Conservation (phyloP, 345 rosid species). For the Hypericum androsaemum region DNA sequence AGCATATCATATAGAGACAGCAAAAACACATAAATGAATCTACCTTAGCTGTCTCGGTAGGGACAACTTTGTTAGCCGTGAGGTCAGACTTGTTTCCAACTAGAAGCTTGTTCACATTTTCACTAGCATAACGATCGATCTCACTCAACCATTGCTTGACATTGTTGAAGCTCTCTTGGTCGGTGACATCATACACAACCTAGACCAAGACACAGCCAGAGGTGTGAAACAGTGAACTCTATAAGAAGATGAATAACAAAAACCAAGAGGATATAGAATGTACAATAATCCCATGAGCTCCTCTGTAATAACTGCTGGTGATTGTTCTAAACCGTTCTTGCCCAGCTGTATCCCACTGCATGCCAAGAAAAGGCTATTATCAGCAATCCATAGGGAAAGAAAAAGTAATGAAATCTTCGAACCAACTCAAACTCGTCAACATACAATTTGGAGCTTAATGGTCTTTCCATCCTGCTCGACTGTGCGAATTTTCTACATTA, state of each 20-base stretch:
- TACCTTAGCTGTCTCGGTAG: conserved; percentile 75
- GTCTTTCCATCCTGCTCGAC: conserved; percentile 92
- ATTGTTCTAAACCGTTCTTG: conserved; percentile 94
- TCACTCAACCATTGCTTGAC: conserved; percentile 71
- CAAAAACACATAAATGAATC: not conserved
- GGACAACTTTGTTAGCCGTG: conserved; percentile 53
- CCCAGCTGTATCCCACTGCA: conserved; percentile 97
- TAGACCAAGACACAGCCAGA: conserved; percentile 13
- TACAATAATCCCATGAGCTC: conserved; percentile 94
- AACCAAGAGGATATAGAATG: conserved; percentile 11
- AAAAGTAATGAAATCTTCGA: not conserved
- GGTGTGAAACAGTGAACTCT: conserved; percentile 2
- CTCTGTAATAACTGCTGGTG: conserved; percentile 94
- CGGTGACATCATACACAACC: conserved; percentile 80
- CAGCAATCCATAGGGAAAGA: not conserved
- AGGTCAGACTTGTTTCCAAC: conserved; percentile 70
- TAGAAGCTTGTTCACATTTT: conserved; percentile 65
- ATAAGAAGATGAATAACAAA: not conserved
- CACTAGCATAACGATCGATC: conserved; percentile 70
- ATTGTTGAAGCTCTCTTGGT: conserved; percentile 71
- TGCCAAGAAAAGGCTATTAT: not conserved
- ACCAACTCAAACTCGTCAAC: conserved; percentile 8
- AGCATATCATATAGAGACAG: not conserved
- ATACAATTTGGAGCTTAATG: conserved; percentile 71
- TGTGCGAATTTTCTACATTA: conserved; percentile 65